phyloP scores from a whole-genome alignment of 805 yeast genomes.

The Candida insectalens region DNA sequence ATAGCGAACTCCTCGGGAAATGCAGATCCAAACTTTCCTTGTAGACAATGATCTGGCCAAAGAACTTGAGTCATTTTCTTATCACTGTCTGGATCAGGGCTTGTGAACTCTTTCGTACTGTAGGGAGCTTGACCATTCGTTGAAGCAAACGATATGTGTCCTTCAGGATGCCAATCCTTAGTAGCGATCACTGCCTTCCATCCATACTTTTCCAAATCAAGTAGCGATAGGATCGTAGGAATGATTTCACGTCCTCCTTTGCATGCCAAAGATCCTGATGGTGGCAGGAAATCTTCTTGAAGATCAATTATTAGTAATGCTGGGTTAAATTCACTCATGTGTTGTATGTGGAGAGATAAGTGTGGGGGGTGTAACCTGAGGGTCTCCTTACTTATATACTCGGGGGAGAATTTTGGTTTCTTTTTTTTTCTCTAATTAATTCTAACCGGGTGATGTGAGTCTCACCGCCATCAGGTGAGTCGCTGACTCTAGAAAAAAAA shows the following conservation, averaged over 20 bases:
- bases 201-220: constrained; percentile 27
- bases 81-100: constrained; percentile 34
- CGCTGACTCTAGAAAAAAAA: no score
- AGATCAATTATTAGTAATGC: constrained; percentile 74
- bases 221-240: constrained; percentile 37
- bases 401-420: no score
- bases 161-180: constrained; percentile 80
- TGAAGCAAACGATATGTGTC: constrained; percentile 78
- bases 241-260: constrained; percentile 51
- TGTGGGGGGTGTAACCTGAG: no score
- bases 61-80: constrained; percentile 34
- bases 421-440: no score
- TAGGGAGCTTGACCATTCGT: constrained; percentile 47
- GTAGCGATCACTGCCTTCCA: constrained; percentile 68
- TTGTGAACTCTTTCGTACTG: constrained; percentile 33
- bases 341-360: background rate
- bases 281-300: constrained; percentile 81
- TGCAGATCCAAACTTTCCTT: constrained; percentile 55
- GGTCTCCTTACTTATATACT: no score
- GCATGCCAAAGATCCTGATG: constrained; percentile 71
- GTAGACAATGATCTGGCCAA: constrained; percentile 93
- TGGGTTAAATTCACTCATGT: constrained; percentile 15
- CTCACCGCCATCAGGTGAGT: no score
- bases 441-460: no score
- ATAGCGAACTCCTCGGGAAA: constrained; percentile 42